Base-by-base conservation (phyloP, 495 filamentous ascomycete species). In the Tuber umbilicatum region DNA sequence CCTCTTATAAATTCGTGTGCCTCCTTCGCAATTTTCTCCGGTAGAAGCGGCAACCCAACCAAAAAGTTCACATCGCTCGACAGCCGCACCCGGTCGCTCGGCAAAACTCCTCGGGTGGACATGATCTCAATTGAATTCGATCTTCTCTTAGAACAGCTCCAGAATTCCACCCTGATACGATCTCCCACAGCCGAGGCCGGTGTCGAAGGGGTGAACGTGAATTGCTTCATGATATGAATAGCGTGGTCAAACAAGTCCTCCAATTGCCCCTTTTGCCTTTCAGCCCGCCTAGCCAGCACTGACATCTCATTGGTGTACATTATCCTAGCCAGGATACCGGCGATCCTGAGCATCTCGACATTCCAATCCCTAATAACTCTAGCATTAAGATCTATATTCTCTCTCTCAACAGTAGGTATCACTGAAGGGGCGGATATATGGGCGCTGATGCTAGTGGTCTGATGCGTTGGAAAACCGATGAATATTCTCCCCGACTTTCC, bases 371-470 rank as follows among this genome's bases (percentile, higher is more conserved):
- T 90, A 35, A 99, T 93, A 85, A 91, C 94, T 69, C 93, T 90
- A 67, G 96, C 95, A 84, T 98, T 98, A 71, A 99, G 86, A 81
- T 99, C 96, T 68, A 98, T 97, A 70, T 91, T 93, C 83, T 99
- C 96, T 73, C 96, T 89, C 85, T 99, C 96, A n/a, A 98, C 96
- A 0, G 96, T 99, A 4, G 96, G 96, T 76, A 99, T 98, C 55
- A 98, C 90, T 23, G 94, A 97, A 10, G 94, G 94, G 1, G 96
- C 96, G n/a, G 94, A 97, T n/a, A 99, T 91, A 84, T 99, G 96
- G 79, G 93, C 92, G 43, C 93, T 92, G 19, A 94, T 89, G 39
- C 94, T 94, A 4, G 96, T 99, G 1, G 96, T 99, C 84, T 99
- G 96, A 69, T 92, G 92, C 5, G 96, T 99, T 38, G 95, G 94